phyloP scores from a whole-genome alignment of 192 early-diverging fungal genomes.

The Nowakowskiella sp. region DNA sequence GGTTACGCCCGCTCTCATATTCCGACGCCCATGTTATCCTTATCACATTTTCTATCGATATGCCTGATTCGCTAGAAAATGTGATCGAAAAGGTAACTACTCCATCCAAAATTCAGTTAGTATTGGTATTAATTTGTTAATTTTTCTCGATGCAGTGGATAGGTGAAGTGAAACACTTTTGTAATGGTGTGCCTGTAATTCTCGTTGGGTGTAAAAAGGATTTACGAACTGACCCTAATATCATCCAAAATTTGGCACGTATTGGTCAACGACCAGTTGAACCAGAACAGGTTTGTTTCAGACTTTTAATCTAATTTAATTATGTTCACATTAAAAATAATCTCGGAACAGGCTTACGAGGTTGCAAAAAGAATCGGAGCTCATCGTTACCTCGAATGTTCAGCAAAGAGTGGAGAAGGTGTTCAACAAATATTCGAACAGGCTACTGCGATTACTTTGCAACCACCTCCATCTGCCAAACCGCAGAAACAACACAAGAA shows the following conservation, averaged over 20 bases:
- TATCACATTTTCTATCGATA: slow-evolving; percentile 77
- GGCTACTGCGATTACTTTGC: slow-evolving; percentile 81
- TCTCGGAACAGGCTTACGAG: slow-evolving; percentile 53
- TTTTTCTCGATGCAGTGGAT: slow-evolving; percentile 55
- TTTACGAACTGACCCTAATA: slow-evolving; percentile 58
- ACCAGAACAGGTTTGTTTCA: slow-evolving; percentile 46
- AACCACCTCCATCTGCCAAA: no score
- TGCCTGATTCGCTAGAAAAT: slow-evolving; percentile 74
- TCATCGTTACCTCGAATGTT: slow-evolving; percentile 85
- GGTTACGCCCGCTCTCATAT: slow-evolving; percentile 85
- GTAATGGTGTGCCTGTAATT: slow-evolving; percentile 62
- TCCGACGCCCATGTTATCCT: slow-evolving; percentile 74
- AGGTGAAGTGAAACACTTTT: slow-evolving; percentile 74
- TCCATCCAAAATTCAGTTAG: no score
- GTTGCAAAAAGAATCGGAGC: slow-evolving; percentile 83
- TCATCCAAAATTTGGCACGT: slow-evolving; percentile 55
- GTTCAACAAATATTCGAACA: slow-evolving; percentile 80
- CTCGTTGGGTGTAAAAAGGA: slow-evolving; percentile 79
- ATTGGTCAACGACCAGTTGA: slow-evolving; percentile 55
- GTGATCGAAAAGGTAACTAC: slow-evolving; percentile 56
- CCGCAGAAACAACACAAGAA: no score
- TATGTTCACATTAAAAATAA: no score
- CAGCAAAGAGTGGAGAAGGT: slow-evolving; percentile 76
- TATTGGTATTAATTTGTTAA: not conserved
- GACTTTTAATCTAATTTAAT: no score